These are phyloP conservation scores for Cryptosporidium sp. DNA, from an alignment of 169 alveolate genomes.

Conservation along the genomic window DNA sequence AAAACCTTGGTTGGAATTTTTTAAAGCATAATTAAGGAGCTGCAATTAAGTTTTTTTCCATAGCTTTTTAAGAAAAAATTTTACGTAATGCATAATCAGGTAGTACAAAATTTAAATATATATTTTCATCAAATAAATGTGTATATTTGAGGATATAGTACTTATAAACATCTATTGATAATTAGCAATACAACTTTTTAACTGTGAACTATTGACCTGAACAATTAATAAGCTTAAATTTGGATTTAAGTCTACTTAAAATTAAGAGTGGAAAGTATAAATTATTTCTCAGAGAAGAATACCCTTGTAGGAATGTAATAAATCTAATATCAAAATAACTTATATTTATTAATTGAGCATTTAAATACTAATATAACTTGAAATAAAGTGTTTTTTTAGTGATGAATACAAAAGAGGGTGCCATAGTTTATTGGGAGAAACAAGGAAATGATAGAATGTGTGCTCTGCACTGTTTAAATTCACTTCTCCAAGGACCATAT, in stretches of 20 bases:
- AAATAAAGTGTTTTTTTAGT: background rate
- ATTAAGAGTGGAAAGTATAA: background rate
- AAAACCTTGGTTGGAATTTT: background rate
- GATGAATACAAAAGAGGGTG: background rate
- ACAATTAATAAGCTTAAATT: background rate
- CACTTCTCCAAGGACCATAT: constrained; percentile 88
- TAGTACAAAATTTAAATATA: background rate
- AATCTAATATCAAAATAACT: background rate
- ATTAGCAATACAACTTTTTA: background rate
- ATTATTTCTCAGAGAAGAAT: constrained; percentile 1
- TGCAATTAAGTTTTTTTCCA: background rate
- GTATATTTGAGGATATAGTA: background rate
- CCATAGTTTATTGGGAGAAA: constrained; percentile 89
- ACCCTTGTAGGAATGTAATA: background rate
- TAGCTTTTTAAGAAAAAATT: background rate
- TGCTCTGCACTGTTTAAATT: constrained; percentile 89
- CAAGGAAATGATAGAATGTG: constrained; percentile 91
- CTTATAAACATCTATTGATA: background rate
- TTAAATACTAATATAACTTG: background rate
- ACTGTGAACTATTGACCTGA: background rate
- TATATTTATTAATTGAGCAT: background rate
- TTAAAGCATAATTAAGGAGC: background rate
- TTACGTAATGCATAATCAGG: background rate
- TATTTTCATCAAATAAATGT: background rate
- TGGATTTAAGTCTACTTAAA: background rate